Evolutionary conservation across 768 basidiomycete genomes (phyloP).

Genomic region (Tricholoma furcatifolium): DNA sequence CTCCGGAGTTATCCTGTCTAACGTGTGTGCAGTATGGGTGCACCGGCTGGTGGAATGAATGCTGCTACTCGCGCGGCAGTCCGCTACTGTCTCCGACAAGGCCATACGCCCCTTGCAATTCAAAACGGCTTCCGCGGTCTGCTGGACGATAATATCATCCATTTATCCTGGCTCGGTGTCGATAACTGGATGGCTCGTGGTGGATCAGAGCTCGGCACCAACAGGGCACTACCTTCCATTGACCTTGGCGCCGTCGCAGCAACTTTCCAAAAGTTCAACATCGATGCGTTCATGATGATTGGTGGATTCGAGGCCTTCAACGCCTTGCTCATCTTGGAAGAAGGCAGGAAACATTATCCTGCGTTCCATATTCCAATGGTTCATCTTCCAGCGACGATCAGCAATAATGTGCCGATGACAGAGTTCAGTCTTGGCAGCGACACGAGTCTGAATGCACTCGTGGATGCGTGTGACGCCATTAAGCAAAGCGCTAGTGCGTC

Average conservation of each 20-base stretch:
- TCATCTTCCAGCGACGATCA: conserved; percentile 94
- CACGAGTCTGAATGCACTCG: conserved; percentile 96
- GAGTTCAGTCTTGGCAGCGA: conserved; percentile 95
- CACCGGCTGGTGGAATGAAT: conserved; percentile 98
- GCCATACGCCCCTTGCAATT: conserved; percentile 89
- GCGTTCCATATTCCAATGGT: conserved; percentile 95
- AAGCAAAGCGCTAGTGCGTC: conserved; percentile 98
- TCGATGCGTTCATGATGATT: conserved; percentile 84
- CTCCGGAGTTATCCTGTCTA: background rate
- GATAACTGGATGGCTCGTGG: conserved; percentile 96
- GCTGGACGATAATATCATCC: conserved; percentile 82
- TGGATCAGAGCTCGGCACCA: conserved; percentile 97
- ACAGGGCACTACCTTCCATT: conserved; percentile 80
- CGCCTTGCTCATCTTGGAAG: conserved; percentile 73
- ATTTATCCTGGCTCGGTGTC: conserved; percentile 94
- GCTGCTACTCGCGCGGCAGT: conserved; percentile 94
- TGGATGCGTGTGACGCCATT: conserved; percentile 97
- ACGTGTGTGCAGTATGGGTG: conserved; percentile 70
- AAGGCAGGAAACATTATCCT: conserved; percentile 80
- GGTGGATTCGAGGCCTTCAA: conserved; percentile 97
- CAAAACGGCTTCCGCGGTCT: conserved; percentile 97
- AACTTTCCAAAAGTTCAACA: conserved; percentile 82
- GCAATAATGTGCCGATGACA: conserved; percentile 97
- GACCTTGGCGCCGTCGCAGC: conserved; percentile 89
- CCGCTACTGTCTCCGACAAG: conserved; percentile 88